Evolutionary conservation across 176 grass and related monocot genomes (phyloP), one percentile per base, ranked within the genome.

Genomic region (Cenchrus americanus): DNA sequence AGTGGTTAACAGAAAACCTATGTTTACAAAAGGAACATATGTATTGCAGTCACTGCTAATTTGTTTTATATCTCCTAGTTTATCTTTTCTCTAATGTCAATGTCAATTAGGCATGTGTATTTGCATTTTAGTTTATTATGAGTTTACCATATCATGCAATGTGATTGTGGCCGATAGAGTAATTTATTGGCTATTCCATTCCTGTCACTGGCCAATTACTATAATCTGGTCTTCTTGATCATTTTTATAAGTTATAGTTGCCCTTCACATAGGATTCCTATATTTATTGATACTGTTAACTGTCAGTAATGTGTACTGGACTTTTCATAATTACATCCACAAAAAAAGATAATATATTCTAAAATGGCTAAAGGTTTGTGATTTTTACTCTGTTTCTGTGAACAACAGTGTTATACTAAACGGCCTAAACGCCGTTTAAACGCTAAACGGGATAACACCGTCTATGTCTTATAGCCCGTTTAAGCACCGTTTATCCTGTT

Each of bases 121-220:
- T 81, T 81, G 13, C 21, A 61, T 76, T 4, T 76, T 76, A 76
- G 21, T 75, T 47, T 47, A 58, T 42, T 37, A 37, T 76, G 42
- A 60, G 21, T 75, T 74, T 30, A 82, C 63, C 14, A 8, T 74
- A 34, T 86, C 23, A 64, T 48, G 40, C 52, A 42, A 19, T 76
- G 24, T 50, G 46, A 76, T 46, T 19, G 73, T 76, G 71, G 51
- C 8, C 10, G 10, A 23, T 47, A 17, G 15, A 60, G 71, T 60
- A 57, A 74, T 41, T 2, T 81, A 23, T 67, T 47, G 84, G 74
- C 63, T 68, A 50, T 82, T 87, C 49, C 79, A 61, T 58, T 30
- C 42, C 41, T 9, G 32, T 47, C 42, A 21, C 2, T 13, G 61
- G 34, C 37, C 41, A 41, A 7, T 75, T 77, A 10, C 68, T 66